phyloP scores from a whole-genome alignment of 495 filamentous ascomycete species.

The Penicillium lagena region DNA sequence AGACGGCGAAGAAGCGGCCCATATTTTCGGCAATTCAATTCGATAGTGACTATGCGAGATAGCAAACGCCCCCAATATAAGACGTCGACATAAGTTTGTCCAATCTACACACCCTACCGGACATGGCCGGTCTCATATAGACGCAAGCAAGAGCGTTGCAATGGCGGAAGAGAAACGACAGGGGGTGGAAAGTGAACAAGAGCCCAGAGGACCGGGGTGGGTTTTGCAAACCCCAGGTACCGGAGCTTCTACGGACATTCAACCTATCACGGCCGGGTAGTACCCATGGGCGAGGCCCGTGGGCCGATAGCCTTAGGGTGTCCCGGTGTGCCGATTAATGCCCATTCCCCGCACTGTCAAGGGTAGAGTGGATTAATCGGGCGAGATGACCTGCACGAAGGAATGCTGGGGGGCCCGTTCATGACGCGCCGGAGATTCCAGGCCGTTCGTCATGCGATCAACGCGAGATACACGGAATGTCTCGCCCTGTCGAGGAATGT shows the following conservation, averaged over 20 bases:
- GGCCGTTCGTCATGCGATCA: no score
- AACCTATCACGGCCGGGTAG: constrained; percentile 5
- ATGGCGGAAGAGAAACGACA: background rate
- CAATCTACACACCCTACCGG: no score
- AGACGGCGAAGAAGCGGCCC: constrained; percentile 39
- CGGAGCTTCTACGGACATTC: background rate
- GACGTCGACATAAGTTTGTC: no score
- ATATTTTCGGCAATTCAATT: constrained; percentile 9
- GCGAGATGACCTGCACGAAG: no score
- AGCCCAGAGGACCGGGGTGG: background rate
- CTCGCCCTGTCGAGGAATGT: no score
- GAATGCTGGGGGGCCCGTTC: no score
- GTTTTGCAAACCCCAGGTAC: constrained; percentile 2
- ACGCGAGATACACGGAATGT: no score
- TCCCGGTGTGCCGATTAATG: constrained; percentile 7
- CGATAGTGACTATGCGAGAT: constrained; percentile 8
- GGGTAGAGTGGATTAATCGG: no score
- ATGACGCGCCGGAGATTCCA: no score
- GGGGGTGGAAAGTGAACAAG: background rate
- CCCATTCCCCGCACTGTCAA: background rate
- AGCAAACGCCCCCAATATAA: constrained; percentile 1
- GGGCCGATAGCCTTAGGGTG: background rate
- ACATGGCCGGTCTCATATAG: no score
- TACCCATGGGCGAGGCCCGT: background rate
- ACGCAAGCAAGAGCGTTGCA: no score